phyloP scores from a whole-genome alignment of 2,329 filamentous ascomycete species.

The Chaetoscypha palmicola region DNA sequence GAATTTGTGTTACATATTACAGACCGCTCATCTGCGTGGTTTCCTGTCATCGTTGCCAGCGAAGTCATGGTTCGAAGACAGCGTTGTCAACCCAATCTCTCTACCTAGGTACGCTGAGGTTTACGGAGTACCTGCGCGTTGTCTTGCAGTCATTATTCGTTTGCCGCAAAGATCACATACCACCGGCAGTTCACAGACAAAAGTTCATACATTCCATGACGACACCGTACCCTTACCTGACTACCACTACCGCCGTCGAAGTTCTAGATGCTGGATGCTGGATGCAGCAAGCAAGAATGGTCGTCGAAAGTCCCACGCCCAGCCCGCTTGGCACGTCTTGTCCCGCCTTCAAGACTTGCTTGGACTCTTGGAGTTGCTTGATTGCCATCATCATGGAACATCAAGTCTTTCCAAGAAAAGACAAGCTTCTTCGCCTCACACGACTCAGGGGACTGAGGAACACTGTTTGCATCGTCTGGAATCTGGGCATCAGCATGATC shows the following conservation, averaged over 20 bases:
- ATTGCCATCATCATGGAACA: not conserved
- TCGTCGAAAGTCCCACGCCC: not conserved
- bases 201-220: not conserved
- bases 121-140: no score
- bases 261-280: not conserved
- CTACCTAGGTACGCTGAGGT: no score
- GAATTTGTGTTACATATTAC: no score
- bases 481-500: not conserved
- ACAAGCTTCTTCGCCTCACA: not conserved
- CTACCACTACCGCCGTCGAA: not conserved
- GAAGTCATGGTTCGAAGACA: not conserved
- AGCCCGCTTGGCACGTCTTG: slow-evolving; percentile 6
- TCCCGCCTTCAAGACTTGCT: slow-evolving; percentile 1
- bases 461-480: not conserved
- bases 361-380: no score
- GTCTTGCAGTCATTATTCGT: not conserved
- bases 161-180: not conserved
- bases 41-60: not conserved
- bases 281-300: not conserved
- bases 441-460: no score
- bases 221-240: not conserved
- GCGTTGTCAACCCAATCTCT: not conserved
- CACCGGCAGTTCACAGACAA: not conserved
- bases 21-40: not conserved
- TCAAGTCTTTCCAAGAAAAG: not conserved